Evolutionary conservation across 768 basidiomycete species (phyloP).

Genomic region (Trametes cingulata): DNA sequence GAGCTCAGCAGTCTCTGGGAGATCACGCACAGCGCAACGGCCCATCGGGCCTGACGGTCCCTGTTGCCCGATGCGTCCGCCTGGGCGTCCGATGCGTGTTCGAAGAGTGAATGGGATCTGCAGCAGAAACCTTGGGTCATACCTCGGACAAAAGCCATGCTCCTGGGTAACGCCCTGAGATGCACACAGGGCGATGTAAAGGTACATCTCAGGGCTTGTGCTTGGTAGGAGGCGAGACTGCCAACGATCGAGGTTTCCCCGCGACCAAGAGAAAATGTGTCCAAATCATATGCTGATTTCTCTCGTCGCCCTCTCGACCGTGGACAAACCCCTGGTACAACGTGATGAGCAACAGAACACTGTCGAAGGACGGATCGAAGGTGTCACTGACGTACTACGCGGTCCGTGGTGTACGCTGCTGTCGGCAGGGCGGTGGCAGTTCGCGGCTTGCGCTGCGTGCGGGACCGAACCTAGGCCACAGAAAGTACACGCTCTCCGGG

Average conservation of each 20-base stretch:
- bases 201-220: background rate
- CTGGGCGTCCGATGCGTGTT: background rate
- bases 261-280: slow-evolving; percentile 10
- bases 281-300: background rate
- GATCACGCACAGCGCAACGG: background rate
- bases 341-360: slow-evolving; percentile 2
- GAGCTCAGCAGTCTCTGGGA: background rate
- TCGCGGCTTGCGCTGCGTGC: background rate
- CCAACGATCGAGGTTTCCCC: slow-evolving; percentile 17
- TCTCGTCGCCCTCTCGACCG: slow-evolving; percentile 5
- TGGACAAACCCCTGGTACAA: background rate
- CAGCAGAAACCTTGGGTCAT: slow-evolving; percentile 2
- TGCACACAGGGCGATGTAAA: background rate
- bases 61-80: background rate
- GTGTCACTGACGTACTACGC: slow-evolving; percentile 1
- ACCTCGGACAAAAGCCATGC: slow-evolving; percentile 6
- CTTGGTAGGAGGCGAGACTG: background rate
- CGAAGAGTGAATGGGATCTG: slow-evolving; percentile 5
- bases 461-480: slow-evolving; percentile 12
- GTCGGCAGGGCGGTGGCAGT: background rate
- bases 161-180: background rate
- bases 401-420: background rate
- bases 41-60: slow-evolving; percentile 7
- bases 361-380: background rate
- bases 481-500: slow-evolving; percentile 4